A percentile compares a stretch with the other conserved stretches of the same genome.
phyloP scores from a whole-genome alignment of 768 basidiomycete species.

The Tulasnella calospora region DNA sequence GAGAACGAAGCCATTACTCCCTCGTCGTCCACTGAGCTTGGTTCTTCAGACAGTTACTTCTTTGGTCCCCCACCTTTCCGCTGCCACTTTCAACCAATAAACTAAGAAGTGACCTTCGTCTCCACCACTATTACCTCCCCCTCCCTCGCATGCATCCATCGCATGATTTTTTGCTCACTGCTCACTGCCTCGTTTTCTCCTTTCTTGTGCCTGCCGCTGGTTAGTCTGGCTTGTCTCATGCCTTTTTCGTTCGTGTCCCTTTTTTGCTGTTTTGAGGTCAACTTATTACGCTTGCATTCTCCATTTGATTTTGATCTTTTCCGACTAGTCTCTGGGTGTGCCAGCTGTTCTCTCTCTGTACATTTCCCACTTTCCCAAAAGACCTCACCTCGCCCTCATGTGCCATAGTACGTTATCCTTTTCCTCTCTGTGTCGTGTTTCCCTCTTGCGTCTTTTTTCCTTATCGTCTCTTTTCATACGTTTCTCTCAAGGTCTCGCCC shows the following conservation, averaged over 20 bases:
- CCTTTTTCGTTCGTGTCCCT: neutral
- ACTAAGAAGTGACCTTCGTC: slow-evolving; percentile 5
- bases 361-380: neutral
- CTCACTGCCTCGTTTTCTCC: neutral
- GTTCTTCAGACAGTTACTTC: slow-evolving; percentile 14
- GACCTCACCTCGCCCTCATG: neutral
- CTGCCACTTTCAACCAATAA: slow-evolving; percentile 8
- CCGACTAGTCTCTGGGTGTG: neutral
- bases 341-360: slow-evolving; percentile 2
- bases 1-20: slow-evolving; percentile 14
- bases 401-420: neutral
- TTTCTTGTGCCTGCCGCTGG: neutral
- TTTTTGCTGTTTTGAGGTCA: neutral
- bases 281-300: slow-evolving; percentile 9
- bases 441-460: neutral
- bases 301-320: slow-evolving; percentile 9
- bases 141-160: neutral
- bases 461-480: slow-evolving; percentile 2
- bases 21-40: slow-evolving; percentile 14
- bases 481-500: neutral
- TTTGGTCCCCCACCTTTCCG: neutral
- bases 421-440: neutral
- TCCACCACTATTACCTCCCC: neutral
- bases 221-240: neutral
- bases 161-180: neutral